Percentiles rank a stretch among this genome's conserved stretches.
phyloP scores from a whole-genome alignment of 2,329 filamentous ascomycete genomes.

The Pseudocercospora pini-densiflorae region DNA sequence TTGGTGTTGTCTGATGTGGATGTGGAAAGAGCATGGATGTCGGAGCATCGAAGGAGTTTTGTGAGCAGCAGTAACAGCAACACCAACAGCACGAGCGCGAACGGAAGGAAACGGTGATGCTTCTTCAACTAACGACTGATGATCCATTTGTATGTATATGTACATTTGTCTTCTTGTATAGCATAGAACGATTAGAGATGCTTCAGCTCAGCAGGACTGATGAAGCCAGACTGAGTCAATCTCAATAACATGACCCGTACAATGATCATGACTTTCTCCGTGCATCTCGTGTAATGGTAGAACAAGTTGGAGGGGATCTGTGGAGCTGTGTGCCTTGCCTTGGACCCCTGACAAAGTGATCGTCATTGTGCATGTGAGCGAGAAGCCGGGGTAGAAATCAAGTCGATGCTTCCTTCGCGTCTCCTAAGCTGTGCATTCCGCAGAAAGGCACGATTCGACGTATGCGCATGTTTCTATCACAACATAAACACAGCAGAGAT shows the following conservation, averaged over 20 bases:
- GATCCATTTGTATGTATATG: neutral
- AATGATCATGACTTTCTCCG: neutral
- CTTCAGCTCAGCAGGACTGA: neutral
- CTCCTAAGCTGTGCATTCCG: neutral
- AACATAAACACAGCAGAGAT: neutral
- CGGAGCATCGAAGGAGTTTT: neutral
- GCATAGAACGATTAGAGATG: neutral
- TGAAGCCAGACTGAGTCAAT: neutral
- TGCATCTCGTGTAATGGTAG: neutral
- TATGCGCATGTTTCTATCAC: neutral
- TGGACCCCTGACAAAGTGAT: neutral
- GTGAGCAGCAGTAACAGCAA: constrained; percentile 1
- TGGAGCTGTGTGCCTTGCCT: too few relatives aligned
- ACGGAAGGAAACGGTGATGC: neutral
- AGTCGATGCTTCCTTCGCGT: neutral
- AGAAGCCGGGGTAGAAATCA: neutral
- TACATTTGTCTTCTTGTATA: neutral
- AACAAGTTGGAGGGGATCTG: neutral
- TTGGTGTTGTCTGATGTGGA: constrained; percentile 2
- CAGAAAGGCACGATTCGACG: neutral
- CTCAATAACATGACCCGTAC: neutral
- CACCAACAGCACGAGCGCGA: neutral
- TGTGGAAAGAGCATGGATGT: neutral
- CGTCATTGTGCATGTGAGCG: neutral
- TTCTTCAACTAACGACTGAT: neutral